Evolutionary conservation across 805 yeast species (phyloP), one percentile per base, ranked within the genome.

Genomic region (Candida xyloterini): DNA sequence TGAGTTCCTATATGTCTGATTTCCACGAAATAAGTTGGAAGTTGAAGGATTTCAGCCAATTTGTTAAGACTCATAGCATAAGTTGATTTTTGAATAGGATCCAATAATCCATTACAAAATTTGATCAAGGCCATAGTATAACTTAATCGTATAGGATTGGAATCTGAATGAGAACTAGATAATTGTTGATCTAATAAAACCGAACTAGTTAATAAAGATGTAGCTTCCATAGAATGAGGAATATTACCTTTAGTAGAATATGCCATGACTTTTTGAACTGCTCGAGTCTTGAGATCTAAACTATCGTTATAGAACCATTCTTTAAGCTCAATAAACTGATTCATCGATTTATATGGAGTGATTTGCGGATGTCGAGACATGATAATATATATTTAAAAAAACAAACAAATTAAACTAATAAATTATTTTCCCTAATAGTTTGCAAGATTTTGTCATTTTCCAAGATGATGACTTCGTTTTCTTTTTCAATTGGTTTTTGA

Each of bases 1-100:
- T 93, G 99, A 0, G 99, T 91, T 4, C 95, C 90, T 52, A 78
- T 75, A 60, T 93, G 98, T 40, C 99, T 71, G 22, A 88, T 57
- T 55, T 93, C 99, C 1, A 93, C 99, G 60, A 93, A 88, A 53
- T 74, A 75, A 23, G 81, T 70, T 0, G 98, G 96, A 16, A 93
- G 66, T 1, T 76, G 74, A 15, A 86, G 62, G 30, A 73, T 72
- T 38, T 67, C 73, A 0, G 98, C 98, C 16, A 93, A 62, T 5
- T 72, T 70, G 46, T 84, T 83, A 51, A 93, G 64, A 5, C 97
- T 90, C 11, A 84, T 74, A 0, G 96, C 96, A 56, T 66, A 81
- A 30, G 71, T 75, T 1, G 89, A 76, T 51, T 81, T 85, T 60
- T 93, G 99, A 34, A 74, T 74, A 0, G 95, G 93, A 59, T 93